These are phyloP conservation scores for Neurospora tetrasperma DNA, from an alignment of 495 filamentous ascomycete species.

Conservation along the genomic window DNA sequence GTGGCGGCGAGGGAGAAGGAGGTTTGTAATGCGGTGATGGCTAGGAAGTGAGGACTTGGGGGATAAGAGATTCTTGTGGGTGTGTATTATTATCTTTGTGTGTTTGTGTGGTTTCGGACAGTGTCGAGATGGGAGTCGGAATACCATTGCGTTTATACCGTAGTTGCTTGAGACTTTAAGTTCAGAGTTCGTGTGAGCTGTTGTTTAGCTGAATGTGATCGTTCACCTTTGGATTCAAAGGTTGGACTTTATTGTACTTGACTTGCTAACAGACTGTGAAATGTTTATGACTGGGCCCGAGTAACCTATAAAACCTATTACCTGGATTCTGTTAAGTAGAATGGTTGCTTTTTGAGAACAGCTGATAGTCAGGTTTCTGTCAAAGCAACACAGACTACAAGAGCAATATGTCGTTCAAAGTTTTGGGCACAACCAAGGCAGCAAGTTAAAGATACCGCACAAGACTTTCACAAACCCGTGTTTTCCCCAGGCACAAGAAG, in stretches of 20 bases:
- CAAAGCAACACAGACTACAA: neutral
- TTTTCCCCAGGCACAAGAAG: neutral
- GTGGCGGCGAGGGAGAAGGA: slow-evolving; percentile 61
- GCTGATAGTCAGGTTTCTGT: too few relatives aligned
- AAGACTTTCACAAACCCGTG: neutral
- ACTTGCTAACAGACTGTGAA: too few relatives aligned
- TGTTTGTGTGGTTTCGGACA: neutral
- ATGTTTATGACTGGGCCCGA: too few relatives aligned
- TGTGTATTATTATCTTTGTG: neutral
- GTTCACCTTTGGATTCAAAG: too few relatives aligned
- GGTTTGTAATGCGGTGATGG: slow-evolving; percentile 37
- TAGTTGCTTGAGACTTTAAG: neutral
- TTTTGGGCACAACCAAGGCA: neutral
- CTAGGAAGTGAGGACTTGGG: slow-evolving; percentile 5
- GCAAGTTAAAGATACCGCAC: neutral
- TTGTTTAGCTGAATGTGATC: too few relatives aligned
- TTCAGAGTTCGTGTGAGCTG: neutral
- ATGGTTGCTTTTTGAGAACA: too few relatives aligned
- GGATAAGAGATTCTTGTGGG: neutral
- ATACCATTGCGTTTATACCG: neutral
- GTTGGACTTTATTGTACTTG: too few relatives aligned
- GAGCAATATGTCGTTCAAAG: neutral
- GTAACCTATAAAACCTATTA: too few relatives aligned
- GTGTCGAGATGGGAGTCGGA: neutral
- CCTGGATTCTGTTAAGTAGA: too few relatives aligned